Base-by-base conservation (phyloP, 495 filamentous ascomycete species). In the Podospora conica region DNA sequence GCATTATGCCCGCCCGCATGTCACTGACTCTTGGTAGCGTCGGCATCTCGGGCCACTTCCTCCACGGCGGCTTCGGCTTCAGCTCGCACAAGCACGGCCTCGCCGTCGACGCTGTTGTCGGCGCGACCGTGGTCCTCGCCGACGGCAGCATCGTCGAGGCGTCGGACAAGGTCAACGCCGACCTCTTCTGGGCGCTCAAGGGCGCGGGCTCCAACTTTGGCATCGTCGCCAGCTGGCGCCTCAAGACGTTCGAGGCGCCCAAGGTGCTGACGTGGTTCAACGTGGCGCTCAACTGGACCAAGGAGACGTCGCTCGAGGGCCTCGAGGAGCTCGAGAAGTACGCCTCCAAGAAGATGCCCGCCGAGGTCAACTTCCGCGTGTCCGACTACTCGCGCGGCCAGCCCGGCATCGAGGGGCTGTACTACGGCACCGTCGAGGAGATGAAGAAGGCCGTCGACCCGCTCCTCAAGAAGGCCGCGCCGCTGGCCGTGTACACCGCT, bases 21-120 rank as follows among this genome's bases (percentile, higher is more conserved):
- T 1, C 11, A n/a, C 48, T 63, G 25, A 55, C 48, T 1, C 25
- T 11, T 8, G 18, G 56, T 54, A 81, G 80, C 23, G 80, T 81
- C 58, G 79, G 79, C 3, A 74, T 81, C n/a, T 74, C 69, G 20
- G 80, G 80, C 9, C 80, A 81, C 53, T 69, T 75, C 28, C 74
- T 81, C 5, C 80, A 82, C 68, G 78, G 80, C 15, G 80, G 79
- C 4, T 80, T 76, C 56, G 79, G 80, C 25, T 74, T 80, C 73
- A 79, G 76, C 69, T 80, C 79, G 6, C 79, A 81, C 57, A 76
- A 76, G 3, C 69, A 78, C 58, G 80, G 80, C 8, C 64, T 82
- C 9, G 76, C 78, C 1, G 55, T 80, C 10, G 80, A 82, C 68
- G 77, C 73, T 69, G 75, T 81, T 9, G 67, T 73, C 15, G 76